Evolutionary conservation across 345 rosid genomes (phyloP), one percentile per base, ranked within the genome.

Genomic region (Pistacia vera): DNA sequence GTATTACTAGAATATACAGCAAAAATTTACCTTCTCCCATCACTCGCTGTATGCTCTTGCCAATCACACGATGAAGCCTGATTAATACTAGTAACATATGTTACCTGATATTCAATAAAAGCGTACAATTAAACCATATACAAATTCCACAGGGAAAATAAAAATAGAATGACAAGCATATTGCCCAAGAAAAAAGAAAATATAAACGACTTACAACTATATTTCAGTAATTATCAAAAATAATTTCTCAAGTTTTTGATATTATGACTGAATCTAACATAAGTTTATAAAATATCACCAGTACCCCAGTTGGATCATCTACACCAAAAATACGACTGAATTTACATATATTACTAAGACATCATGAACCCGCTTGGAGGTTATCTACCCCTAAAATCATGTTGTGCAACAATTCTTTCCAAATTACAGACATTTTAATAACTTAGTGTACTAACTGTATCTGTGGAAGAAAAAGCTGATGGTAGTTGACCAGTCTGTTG

Each of bases 41-140:
- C 97, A 73, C 89, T 83, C 69, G 99, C 84, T 73, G 88, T 80
- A 83, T 96, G 99, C 85, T 93, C 98, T 85, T 90, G 97, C 98
- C 99, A 96, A 73, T 96, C 97, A 83, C 89, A 88, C 70, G 89
- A 81, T 67, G 93, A 84, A 70, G 85, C 90, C 59, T 84, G 93
- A 74, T 84, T 79, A 75, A 71, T 54, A 79, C 22, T 84, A 70
- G 87, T 75, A 82, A 62, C 79, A 76, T 65, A 75, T 58, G 77
- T 74, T 41, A 81, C 84, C 95, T 91, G 82, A 56, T 48, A 76
- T 35, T 25, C 51, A 28, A 57, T 2, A 72, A 78, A 68, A 55
- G 17, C 44, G 52, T 3, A 69, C 62, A 44, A 59, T 65, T 25
- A 66, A 66, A 52, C 65, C 25, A 73, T 0, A 71, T 67, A 18